Conservation (phyloP, 768 basidiomycete genomes). For the Leccinellum albellum region DNA sequence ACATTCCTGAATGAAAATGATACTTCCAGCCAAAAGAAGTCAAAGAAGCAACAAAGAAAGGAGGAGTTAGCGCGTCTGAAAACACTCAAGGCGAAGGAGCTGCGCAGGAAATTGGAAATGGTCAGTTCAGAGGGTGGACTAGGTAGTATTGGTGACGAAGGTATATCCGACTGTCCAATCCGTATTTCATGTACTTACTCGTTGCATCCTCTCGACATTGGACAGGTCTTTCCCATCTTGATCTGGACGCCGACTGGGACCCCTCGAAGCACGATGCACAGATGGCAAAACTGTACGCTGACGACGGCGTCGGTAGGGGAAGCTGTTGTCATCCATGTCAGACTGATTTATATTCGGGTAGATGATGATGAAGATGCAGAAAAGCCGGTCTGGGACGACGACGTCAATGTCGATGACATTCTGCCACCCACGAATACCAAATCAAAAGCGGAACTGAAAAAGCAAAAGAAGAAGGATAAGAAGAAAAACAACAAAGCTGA, state of each 20-base stretch:
- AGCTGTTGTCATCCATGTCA: not conserved
- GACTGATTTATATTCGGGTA: not conserved
- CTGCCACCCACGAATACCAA: constrained; percentile 33
- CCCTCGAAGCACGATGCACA: constrained; percentile 78
- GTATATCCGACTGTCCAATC: constrained; percentile 7
- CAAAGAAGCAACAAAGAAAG: constrained; percentile 32
- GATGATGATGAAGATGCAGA: constrained; percentile 39
- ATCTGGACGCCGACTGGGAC: constrained; percentile 93
- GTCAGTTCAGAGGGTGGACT: constrained; percentile 71
- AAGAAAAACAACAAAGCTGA: constrained; percentile 32
- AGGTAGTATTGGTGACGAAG: constrained; percentile 26
- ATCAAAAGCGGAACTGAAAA: constrained; percentile 22
- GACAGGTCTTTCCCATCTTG: constrained; percentile 62
- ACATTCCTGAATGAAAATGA: constrained; percentile 39
- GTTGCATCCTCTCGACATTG: not conserved
- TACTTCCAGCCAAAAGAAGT: constrained; percentile 50
- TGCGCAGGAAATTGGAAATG: constrained; percentile 68
- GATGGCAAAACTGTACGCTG: constrained; percentile 72
- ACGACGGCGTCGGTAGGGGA: constrained; percentile 34
- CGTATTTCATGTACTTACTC: not conserved
- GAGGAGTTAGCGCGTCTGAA: constrained; percentile 83
- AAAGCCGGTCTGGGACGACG: constrained; percentile 91
- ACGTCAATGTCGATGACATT: constrained; percentile 78
- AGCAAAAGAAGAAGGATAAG: constrained; percentile 47
- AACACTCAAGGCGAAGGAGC: constrained; percentile 79